Evolutionary conservation across 73 alveolate species (phyloP).

Genomic region (Stentor roeselii): DNA sequence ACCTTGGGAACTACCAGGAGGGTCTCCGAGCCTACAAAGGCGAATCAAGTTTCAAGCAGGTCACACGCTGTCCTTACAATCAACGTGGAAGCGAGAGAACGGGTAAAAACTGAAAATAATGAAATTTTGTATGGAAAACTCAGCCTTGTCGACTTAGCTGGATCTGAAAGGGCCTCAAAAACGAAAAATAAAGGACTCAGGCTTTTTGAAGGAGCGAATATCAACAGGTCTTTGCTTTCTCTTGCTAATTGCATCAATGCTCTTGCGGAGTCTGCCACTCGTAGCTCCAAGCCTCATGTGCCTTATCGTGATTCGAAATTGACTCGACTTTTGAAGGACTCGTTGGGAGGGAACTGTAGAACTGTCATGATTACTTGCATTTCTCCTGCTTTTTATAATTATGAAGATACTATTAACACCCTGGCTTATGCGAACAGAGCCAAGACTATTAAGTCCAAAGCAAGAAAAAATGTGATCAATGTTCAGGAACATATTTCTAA

Average conservation of each 20-base stretch:
- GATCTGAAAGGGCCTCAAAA: slow-evolving; percentile 94
- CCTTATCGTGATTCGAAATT: slow-evolving; percentile 98
- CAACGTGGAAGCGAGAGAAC: slow-evolving; percentile 41
- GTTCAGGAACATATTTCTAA: slow-evolving; percentile 94
- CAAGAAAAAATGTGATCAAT: slow-evolving; percentile 81
- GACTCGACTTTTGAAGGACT: slow-evolving; percentile 94
- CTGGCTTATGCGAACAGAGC: slow-evolving; percentile 98
- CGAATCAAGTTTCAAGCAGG: slow-evolving; percentile 69
- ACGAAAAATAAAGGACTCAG: slow-evolving; percentile 96
- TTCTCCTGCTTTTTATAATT: slow-evolving; percentile 75
- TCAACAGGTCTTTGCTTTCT: slow-evolving; percentile 91
- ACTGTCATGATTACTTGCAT: slow-evolving; percentile 98
- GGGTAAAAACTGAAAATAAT: slow-evolving; percentile 85
- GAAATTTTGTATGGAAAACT: slow-evolving; percentile 85
- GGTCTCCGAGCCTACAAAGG: slow-evolving; percentile 81
- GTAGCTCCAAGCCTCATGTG: slow-evolving; percentile 66
- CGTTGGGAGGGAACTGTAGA: slow-evolving; percentile 98
- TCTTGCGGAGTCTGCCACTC: slow-evolving; percentile 83
- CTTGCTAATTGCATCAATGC: slow-evolving; percentile 98
- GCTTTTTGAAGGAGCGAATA: slow-evolving; percentile 98
- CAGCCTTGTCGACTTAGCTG: slow-evolving; percentile 95
- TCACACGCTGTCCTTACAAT: slow-evolving; percentile 81
- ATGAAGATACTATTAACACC: slow-evolving; percentile 98
- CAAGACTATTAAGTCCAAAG: slow-evolving; percentile 92
- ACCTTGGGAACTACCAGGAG: slow-evolving; percentile 59